Base-by-base conservation (phyloP, 2,329 filamentous ascomycete species). In the Trichoderma afroharzianum region DNA sequence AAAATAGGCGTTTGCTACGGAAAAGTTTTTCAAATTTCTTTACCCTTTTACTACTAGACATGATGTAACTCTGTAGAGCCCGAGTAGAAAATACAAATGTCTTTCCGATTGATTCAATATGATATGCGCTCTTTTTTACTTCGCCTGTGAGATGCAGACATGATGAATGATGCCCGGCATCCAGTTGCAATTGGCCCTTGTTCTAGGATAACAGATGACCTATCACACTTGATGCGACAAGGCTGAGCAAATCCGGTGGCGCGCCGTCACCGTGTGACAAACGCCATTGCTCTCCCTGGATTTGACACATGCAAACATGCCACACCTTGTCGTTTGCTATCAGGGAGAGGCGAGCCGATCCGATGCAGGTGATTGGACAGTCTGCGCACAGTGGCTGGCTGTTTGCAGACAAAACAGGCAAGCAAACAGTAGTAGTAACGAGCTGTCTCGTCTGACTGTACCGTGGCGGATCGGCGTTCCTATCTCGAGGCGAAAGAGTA, bases 1-100 rank as follows among this genome's bases (percentile, higher is more conserved):
- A 68, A 64, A 70, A 55, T 47, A 57, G 68, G 68, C 59, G 59
- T 70, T 53, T 71, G 53, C 36, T 57, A 62, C 43, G 64, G 64
- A 70, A 70, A 70, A 70, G 68, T 70, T 70, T 18, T 53, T 53
- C 21, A 43, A 2, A 5, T 43, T 68, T 67, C 21, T 57, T n/a
- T 43, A 18, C 32, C 11, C 14, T 12, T 61, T 69, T 33, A 61
- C 58, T 33, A 24, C 59, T 36, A 32, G 58, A 66, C 68, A 64
- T 47, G 50, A 39, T 39, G 12, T 66, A 28, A 21, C 61, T 66
- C 47, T 47, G 50, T 71, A 71, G 50, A 59, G 14, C 33, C 39
- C 24, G 53, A 70, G 68, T 43, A 47, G 18, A 36, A 12, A 59
- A 68, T 61, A 61, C 18, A 61, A 18, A 18, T 62, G 67, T 69